Evolutionary conservation across 2,329 filamentous ascomycete genomes (phyloP).

Genomic region (Colletotrichum phormii): DNA sequence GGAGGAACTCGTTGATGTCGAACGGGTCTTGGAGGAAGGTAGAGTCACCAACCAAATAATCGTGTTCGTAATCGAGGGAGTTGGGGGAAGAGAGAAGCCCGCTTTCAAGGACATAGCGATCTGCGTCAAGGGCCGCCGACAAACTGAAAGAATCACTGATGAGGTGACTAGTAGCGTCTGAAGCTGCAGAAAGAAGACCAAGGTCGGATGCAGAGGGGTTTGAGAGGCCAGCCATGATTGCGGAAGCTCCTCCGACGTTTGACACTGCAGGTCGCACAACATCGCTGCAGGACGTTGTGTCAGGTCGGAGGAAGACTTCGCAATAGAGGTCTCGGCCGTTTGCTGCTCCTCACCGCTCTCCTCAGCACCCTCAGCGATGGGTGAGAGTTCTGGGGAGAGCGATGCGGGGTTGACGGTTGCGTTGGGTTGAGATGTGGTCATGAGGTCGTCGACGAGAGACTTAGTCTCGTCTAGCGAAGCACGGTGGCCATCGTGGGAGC

Average conservation of each 20-base stretch:
- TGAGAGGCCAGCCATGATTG: constrained; percentile 57
- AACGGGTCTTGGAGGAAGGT: constrained; percentile 58
- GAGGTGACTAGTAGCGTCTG: constrained; percentile 73
- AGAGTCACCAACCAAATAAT: constrained; percentile 74
- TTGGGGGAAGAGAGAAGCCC: constrained; percentile 80
- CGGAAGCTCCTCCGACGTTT: constrained; percentile 81
- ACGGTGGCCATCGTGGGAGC: constrained; percentile 55
- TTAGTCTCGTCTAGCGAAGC: constrained; percentile 44
- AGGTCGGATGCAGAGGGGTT: constrained; percentile 53
- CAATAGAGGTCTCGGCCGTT: constrained; percentile 40
- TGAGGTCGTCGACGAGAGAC: constrained; percentile 56
- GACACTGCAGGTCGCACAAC: constrained; percentile 99
- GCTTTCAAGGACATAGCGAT: constrained; percentile 82
- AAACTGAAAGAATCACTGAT: constrained; percentile 76
- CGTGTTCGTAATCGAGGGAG: constrained; percentile 73
- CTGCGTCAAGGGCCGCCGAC: constrained; percentile 76
- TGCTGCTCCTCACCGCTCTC: constrained; percentile 44
- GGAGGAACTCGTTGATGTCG: constrained; percentile 67
- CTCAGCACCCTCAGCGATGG: constrained; percentile 58
- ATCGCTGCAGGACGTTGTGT: constrained; percentile 99
- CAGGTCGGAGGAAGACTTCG: constrained; percentile 74
- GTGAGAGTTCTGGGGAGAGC: constrained; percentile 67
- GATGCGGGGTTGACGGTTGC: constrained; percentile 72
- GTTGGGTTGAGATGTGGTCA: constrained; percentile 53
- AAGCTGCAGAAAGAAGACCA: constrained; percentile 64